Evolutionary conservation across 805 yeast genomes (phyloP).

Genomic region (Blastobotrys chiropterorum): DNA sequence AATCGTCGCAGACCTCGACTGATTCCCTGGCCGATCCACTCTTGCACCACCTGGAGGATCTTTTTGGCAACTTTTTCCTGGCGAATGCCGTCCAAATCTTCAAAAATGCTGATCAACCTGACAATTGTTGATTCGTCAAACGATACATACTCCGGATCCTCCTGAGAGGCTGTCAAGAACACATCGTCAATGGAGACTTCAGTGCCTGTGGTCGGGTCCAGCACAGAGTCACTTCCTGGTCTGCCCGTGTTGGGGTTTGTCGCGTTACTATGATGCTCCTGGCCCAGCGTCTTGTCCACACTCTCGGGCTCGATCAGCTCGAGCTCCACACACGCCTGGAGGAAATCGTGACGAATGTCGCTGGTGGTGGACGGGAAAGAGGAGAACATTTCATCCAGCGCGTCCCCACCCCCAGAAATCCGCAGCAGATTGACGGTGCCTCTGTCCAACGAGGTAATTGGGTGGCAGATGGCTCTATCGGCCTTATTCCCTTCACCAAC

Average conservation of each 20-base stretch:
- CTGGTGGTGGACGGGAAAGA: constrained; percentile 41
- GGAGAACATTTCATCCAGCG: constrained; percentile 46
- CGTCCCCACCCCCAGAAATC: constrained; percentile 32
- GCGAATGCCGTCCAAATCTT: constrained; percentile 40
- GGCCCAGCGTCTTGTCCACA: constrained; percentile 21
- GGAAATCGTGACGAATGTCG: constrained; percentile 47
- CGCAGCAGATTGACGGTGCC: constrained; percentile 33
- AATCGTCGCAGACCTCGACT: constrained; percentile 43
- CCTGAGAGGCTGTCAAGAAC: constrained; percentile 20
- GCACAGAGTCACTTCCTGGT: constrained; percentile 14
- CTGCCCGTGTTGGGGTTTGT: background rate
- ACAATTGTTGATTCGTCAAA: constrained; percentile 49
- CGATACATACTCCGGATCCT: constrained; percentile 43
- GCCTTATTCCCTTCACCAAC: constrained; percentile 9
- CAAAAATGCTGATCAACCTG: constrained; percentile 44
- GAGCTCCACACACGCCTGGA: constrained; percentile 40
- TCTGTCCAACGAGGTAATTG: constrained; percentile 32
- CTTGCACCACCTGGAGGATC: constrained; percentile 29
- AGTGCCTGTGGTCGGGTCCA: constrained; percentile 9
- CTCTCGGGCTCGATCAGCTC: constrained; percentile 37
- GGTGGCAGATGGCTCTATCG: constrained; percentile 19
- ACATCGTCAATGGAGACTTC: constrained; percentile 31
- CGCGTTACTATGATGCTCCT: constrained; percentile 8
- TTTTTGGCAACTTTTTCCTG: constrained; percentile 41
- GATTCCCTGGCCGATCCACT: constrained; percentile 38